phyloP scores from a whole-genome alignment of 2,329 filamentous ascomycete genomes.

The Plenodomus biglobosus region DNA sequence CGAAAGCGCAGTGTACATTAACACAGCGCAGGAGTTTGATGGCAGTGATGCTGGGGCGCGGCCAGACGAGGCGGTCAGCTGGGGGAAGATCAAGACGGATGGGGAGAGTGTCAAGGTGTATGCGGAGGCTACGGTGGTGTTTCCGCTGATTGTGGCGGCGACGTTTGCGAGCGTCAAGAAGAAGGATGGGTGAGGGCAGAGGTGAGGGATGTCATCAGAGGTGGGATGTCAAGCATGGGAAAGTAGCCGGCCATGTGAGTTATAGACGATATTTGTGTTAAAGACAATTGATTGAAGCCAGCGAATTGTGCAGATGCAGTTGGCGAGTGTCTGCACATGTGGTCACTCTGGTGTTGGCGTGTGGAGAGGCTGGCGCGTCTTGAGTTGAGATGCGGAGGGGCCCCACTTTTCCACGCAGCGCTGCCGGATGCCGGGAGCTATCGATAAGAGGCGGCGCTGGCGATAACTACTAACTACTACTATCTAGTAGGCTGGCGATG shows the following conservation, averaged over 20 bases:
- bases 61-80: constrained; percentile 95
- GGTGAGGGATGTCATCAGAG: too few relatives aligned
- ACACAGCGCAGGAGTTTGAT: constrained; percentile 96
- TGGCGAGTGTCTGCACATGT: too few relatives aligned
- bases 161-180: constrained; percentile 57
- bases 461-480: too few relatives aligned
- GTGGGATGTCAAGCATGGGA: too few relatives aligned
- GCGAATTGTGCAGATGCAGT: too few relatives aligned
- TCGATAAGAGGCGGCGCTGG: too few relatives aligned
- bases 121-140: constrained; percentile 67
- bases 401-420: too few relatives aligned
- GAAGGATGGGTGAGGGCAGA: background rate
- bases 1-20: constrained; percentile 95
- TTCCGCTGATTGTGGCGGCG: constrained; percentile 67
- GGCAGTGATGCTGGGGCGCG: constrained; percentile 93
- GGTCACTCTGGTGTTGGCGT: too few relatives aligned
- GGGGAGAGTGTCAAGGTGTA: constrained; percentile 86
- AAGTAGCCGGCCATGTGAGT: too few relatives aligned
- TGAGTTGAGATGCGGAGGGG: background rate
- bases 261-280: too few relatives aligned
- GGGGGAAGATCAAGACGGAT: constrained; percentile 94
- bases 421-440: background rate
- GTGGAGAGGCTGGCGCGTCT: background rate
- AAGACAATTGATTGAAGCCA: too few relatives aligned
- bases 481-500: too few relatives aligned